Evolutionary conservation across 129 eudicot genomes (phyloP), one percentile per base, ranked within the genome.

Genomic region (Pulicaria dysenterica): DNA sequence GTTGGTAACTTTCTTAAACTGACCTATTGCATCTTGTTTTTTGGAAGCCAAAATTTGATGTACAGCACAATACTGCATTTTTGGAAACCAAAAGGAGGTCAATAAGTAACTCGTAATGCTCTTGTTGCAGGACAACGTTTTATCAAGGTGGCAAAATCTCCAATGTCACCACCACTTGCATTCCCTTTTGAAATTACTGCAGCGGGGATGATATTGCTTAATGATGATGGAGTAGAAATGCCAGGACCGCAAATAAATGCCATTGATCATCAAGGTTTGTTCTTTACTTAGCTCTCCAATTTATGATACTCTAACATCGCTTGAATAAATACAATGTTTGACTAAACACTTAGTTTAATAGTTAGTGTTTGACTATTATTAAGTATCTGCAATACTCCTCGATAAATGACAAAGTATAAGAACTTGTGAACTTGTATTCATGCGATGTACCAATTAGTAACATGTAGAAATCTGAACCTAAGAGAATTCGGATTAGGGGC

Each of bases 71-170:
- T 3, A 8, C 59, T 76, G 16, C n/a, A 24, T 49, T 16, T 48
- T 15, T 39, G 49, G 68, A 39, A 62, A 6, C 37, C 36, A 38
- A 7, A 60, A 38, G 4, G 7, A 7, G 12, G 47, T 6, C 57
- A 46, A 24, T 17, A 8, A 8, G 36, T 31, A 10, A n/a, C 34
- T n/a, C 15, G 13, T 72, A 49, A 16, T 15, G 15, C 37, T 64
- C 13, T 17, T 65, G 65, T 60, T 82, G 73, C 83, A 91, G 97
- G 96, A 43, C 80, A 82, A 38, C 83, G 93, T 64, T 87, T 80
- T 78, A 88, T 91, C 81, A 91, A 91, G 83, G 77, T 91, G 73
- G 93, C 97, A 55, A 91, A 91, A 75, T 91, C 97, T 75, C 95
- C 96, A 54, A 82, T 86, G 65, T 91, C 96, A 15, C 96, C 97